Evolutionary conservation across 495 filamentous ascomycete species (phyloP).

Genomic region (Penicillium angulare): DNA sequence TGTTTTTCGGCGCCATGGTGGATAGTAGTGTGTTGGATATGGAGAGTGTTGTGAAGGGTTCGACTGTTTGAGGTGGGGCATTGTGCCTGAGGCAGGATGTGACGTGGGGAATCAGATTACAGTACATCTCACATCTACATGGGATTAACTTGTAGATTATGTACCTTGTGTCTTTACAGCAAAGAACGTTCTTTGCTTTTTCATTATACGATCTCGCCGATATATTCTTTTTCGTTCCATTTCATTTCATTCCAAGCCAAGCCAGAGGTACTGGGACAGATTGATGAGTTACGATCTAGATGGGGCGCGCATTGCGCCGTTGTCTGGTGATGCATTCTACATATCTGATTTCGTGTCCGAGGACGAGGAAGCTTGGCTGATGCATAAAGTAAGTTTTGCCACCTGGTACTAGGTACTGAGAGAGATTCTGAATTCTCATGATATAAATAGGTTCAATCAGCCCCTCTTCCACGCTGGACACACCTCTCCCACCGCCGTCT

Average conservation of each 20-base stretch:
- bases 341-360: constrained; percentile 81
- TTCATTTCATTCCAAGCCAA: no score
- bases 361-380: constrained; percentile 68
- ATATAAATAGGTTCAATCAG: constrained; percentile 42
- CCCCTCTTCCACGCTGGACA: constrained; percentile 79
- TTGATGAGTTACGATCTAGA: constrained; percentile 30
- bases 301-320: constrained; percentile 50
- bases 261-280: not conserved
- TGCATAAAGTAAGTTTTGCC: constrained; percentile 58
- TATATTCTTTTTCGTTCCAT: no score
- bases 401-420: not conserved
- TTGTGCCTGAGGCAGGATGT: constrained; percentile 18
- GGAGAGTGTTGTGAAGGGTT: not conserved
- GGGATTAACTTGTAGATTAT: not conserved
- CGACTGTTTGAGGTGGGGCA: constrained; percentile 18
- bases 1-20: constrained; percentile 56
- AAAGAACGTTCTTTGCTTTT: no score
- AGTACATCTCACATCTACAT: not conserved
- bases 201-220: no score
- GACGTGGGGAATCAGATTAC: not conserved
- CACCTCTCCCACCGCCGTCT: constrained; percentile 80
- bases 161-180: no score
- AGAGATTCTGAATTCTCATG: not conserved
- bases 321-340: constrained; percentile 76
- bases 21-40: not conserved